Base-by-base conservation (phyloP, 1,284 basidiomycete species). In the Ustilago curta region DNA sequence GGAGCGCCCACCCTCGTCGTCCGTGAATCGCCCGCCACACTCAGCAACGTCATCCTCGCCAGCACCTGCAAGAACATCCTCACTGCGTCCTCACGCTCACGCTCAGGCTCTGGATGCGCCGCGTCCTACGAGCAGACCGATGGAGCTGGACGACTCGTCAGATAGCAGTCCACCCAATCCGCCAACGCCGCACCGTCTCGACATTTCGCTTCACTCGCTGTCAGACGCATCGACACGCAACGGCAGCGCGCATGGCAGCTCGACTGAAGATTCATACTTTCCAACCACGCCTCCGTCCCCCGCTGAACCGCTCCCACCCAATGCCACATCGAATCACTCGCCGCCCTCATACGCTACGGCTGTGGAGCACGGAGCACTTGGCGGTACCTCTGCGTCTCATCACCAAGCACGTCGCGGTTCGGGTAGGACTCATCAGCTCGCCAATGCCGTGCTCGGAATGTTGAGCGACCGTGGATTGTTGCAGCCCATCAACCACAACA, bases 161-260 rank as follows among this genome's bases (percentile, higher is more conserved):
- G 69, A 70, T 14, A 65, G 74, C 35, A 69, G 67, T 21, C 86
- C 87, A 18, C 87, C 87, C 64, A 89, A 89, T 72, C 88, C 88
- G 14, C 88, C 88, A 0, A 89, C 88, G 27, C 88, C 88, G 0
- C 87, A 88, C 60, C 76, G 87, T 25, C 81, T 88, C 6, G 88
- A 89, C 65, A 88, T 89, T 50, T 87, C 86, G 14, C 77, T 89
- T 45, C 87, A 88, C 45, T 77, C 77, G 32, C 66, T 79, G 14
- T 74, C 71, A 8, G 71, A 69, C 45, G 40, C 66, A 18, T 69
- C 66, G 0, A 59, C 45, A 19, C 50, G 59, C 31, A 40, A 53
- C 9, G 29, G 49, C n/a, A 61, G 32, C 21, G 62, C 47, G 7
- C 50, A 58, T 8, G 8, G 23, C 23, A 37, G 52, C 4, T 59